Evolutionary conservation across 495 filamentous ascomycete species (phyloP).

Genomic region (Trichoderma parareesei): DNA sequence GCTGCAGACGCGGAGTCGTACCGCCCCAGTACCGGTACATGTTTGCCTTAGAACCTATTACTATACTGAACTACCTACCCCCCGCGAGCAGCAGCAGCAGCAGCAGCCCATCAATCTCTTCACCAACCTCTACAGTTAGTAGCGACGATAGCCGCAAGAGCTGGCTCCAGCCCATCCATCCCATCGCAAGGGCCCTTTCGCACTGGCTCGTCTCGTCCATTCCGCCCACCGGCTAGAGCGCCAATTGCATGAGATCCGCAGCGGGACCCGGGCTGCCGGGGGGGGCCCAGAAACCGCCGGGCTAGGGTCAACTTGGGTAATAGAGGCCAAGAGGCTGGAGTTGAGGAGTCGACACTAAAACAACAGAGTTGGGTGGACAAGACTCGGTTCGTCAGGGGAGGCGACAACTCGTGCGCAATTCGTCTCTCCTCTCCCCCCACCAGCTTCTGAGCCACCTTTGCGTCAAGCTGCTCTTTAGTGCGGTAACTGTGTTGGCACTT

Average conservation of each 20-base stretch:
- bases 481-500: neutral
- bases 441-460: no score
- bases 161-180: no score
- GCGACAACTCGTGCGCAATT: neutral
- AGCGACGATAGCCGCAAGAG: constrained; percentile 6
- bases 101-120: neutral
- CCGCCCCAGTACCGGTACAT: neutral
- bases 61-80: neutral
- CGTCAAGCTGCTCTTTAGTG: neutral
- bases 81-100: neutral
- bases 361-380: neutral
- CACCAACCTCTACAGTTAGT: neutral
- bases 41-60: neutral
- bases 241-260: constrained; percentile 3
- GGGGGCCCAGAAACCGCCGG: neutral
- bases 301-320: no score
- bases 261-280: constrained; percentile 6
- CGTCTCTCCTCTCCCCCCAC: no score
- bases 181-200: no score
- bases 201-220: neutral
- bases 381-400: neutral
- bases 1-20: no score
- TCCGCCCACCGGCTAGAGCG: neutral
- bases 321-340: no score
- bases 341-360: no score